Evolutionary conservation across 192 early-diverging fungal species (phyloP).

Genomic region (Lunasporangiospora selenospora): DNA sequence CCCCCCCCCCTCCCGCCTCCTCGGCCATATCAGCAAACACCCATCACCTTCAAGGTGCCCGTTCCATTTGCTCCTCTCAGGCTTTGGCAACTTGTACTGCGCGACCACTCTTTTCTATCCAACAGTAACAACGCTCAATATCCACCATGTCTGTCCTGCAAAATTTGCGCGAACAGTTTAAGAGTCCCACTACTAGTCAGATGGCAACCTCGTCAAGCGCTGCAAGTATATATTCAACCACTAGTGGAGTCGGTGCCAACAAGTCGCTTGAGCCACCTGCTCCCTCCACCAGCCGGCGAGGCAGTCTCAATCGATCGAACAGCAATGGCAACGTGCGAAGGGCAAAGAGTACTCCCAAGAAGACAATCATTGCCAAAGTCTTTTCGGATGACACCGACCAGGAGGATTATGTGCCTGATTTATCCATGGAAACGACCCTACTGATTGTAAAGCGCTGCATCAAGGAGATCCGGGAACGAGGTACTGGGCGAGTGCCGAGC

Average conservation of each 20-base stretch:
- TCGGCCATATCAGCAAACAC: too few species aligned
- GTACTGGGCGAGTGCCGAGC: too few species aligned
- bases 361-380: conserved; percentile 14
- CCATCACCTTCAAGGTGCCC: too few species aligned
- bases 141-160: conserved; percentile 28
- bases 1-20: too few species aligned
- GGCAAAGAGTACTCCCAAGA: conserved; percentile 30
- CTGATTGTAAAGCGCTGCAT: conserved; percentile 40
- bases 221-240: conserved; percentile 6
- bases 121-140: too few species aligned
- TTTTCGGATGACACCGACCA: conserved; percentile 13
- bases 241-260: conserved; percentile 4
- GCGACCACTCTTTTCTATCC: too few species aligned
- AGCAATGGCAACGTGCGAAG: conserved; percentile 27
- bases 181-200: neutral
- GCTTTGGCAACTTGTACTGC: too few species aligned
- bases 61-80: too few species aligned
- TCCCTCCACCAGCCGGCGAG: conserved; percentile 9
- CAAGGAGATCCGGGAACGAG: conserved; percentile 47
- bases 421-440: conserved; percentile 42
- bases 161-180: conserved; percentile 35
- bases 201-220: conserved; percentile 4
- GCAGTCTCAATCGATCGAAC: conserved; percentile 22
- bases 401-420: conserved; percentile 5
- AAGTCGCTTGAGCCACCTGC: conserved; percentile 21